Evolutionary conservation across 768 basidiomycete species (phyloP), one percentile per base, ranked within the genome.

Genomic region (Mycena metata): DNA sequence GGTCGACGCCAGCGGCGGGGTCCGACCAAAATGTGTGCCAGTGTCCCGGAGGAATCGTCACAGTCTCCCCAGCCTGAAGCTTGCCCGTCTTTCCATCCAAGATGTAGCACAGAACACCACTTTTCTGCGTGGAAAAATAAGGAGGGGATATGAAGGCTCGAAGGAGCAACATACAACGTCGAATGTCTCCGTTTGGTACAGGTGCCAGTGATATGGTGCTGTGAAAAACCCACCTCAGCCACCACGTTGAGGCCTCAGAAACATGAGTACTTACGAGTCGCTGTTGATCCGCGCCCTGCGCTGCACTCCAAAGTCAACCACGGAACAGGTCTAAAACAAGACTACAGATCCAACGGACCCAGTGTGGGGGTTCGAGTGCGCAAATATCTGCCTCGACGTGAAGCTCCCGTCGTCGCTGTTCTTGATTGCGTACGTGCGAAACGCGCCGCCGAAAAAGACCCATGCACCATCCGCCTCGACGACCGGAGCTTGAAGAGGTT

Each of bases 131-230:
- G 10, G n/a, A 41, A 41, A 41, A 30, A 62, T 67, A 33, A 41
- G 26, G 12, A 30, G 9, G 46, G 50, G 21, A 33, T 45, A 35
- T 17, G 30, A n/a, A 23, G n/a, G 36, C 16, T 24, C 19, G 43
- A 43, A 57, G 16, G 33, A 33, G 26, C n/a, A 64, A 10, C 73
- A 16, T 42, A 75, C 74, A 17, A 76, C 76, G 36, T 74, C 54
- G 61, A 76, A 76, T 12, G 72, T 74, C 56, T 76, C 76, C 36
- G 76, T 76, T 57, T 76, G 76, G 46, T 74, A 75, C 8, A 76
- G 61, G 62, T 76, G 76, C 74, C 74, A 75, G 60, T 76, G 76
- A 61, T 75, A 75, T 41, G 76, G 76, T 23, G 76, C 76, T 76
- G 42, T 3, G 21, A 52, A 50, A 24, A 3, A 39, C 64, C 13